These are phyloP conservation scores for Claviceps paspali DNA, from an alignment of 2,329 filamentous ascomycete species.

Conservation along the genomic window DNA sequence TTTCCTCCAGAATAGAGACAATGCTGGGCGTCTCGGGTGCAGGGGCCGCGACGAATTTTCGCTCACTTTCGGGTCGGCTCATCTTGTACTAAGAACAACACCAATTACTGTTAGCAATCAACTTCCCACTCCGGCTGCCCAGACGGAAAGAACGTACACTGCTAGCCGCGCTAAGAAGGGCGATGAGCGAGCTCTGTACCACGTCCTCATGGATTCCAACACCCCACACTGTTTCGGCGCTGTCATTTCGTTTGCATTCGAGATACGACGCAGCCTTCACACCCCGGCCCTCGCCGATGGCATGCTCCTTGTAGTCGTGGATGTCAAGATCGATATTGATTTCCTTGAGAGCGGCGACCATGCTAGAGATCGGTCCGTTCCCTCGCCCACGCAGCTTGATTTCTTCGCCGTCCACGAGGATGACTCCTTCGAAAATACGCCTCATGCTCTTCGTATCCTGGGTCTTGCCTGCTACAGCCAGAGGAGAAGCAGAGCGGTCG, in stretches of 20 bases:
- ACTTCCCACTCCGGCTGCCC: neutral
- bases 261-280: slow-evolving; percentile 95
- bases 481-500: slow-evolving; percentile 65
- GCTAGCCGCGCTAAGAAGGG: slow-evolving; percentile 69
- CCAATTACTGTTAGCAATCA: neutral
- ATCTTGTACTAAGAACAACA: neutral
- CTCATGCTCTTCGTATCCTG: slow-evolving; percentile 64
- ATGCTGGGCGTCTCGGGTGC: neutral
- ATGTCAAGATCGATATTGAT: slow-evolving; percentile 83
- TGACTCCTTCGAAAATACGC: slow-evolving; percentile 71
- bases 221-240: slow-evolving; percentile 66
- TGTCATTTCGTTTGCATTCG: slow-evolving; percentile 60
- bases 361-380: slow-evolving; percentile 78
- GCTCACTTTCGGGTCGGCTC: neutral
- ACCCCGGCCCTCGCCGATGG: slow-evolving; percentile 64
- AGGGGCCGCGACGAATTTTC: neutral
- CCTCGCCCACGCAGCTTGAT: slow-evolving; percentile 65
- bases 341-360: slow-evolving; percentile 65
- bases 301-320: slow-evolving; percentile 90
- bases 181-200: slow-evolving; percentile 76
- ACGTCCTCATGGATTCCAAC: slow-evolving; percentile 43
- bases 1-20: neutral
- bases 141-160: slow-evolving; percentile 49
- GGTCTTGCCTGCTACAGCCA: slow-evolving; percentile 53
- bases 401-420: slow-evolving; percentile 69